Evolutionary conservation across 1,284 basidiomycete species (phyloP).

Genomic region (Golubevia pallescens): DNA sequence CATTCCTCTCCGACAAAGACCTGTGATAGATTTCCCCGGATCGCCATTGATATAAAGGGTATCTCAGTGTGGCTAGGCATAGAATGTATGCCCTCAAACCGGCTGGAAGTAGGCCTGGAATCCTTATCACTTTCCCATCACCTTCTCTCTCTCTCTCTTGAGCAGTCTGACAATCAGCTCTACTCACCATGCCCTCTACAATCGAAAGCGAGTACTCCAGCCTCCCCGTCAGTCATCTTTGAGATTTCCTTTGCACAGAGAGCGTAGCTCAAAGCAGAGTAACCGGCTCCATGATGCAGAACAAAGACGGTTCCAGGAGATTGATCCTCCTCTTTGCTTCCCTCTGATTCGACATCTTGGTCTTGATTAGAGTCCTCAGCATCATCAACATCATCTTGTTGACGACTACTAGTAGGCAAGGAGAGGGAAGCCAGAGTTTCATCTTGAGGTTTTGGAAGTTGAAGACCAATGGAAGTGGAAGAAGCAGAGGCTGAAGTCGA

Average conservation of each 20-base stretch:
- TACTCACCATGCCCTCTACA: slow-evolving; percentile 83
- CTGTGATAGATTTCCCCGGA: too few species aligned
- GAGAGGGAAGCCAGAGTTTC: not conserved
- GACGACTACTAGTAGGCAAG: not conserved
- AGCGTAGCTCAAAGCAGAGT: slow-evolving; percentile 86
- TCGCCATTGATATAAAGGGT: too few species aligned
- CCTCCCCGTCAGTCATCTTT: slow-evolving; percentile 73
- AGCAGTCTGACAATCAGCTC: not conserved
- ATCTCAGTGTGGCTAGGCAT: too few species aligned
- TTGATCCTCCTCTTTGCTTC: slow-evolving; percentile 60
- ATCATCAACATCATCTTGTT: slow-evolving; percentile 65
- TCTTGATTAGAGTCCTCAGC: slow-evolving; percentile 15
- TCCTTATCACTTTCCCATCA: too few species aligned
- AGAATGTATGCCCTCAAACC: too few species aligned
- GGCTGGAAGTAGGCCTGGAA: too few species aligned
- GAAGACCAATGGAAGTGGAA: not conserved
- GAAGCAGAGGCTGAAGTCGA: slow-evolving; percentile 1
- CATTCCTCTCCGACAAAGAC: too few species aligned
- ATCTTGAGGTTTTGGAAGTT: slow-evolving; percentile 78
- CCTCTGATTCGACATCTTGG: slow-evolving; percentile 61
- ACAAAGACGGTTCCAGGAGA: slow-evolving; percentile 76
- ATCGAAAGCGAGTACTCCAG: slow-evolving; percentile 84
- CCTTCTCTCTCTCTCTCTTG: too few species aligned
- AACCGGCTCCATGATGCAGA: slow-evolving; percentile 93
- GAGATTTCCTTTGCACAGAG: slow-evolving; percentile 80